Evolutionary conservation across 306 rosid genomes (phyloP).

Genomic region (Medicago lupulina): DNA sequence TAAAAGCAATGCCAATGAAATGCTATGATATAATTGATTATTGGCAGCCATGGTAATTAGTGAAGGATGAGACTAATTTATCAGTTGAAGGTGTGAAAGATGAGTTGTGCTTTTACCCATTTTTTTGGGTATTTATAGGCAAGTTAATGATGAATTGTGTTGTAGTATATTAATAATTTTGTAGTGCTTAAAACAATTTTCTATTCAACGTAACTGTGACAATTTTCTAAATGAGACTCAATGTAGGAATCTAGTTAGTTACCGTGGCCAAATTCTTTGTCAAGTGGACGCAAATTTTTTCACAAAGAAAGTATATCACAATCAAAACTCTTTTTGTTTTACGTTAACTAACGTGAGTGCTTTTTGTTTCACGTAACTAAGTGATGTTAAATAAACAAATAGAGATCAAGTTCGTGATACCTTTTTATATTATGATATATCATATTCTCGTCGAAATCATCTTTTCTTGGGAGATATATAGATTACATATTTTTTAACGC

Average conservation of each 20-base stretch:
- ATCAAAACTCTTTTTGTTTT: not conserved
- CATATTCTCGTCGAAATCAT: too few relatives aligned
- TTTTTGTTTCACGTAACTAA: too few relatives aligned
- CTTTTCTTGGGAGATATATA: too few relatives aligned
- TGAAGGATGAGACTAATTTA: not conserved
- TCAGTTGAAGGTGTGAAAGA: not conserved
- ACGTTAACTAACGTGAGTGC: not conserved
- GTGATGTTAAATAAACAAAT: too few relatives aligned
- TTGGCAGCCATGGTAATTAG: not conserved
- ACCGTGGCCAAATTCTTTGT: not conserved
- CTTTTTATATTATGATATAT: too few relatives aligned
- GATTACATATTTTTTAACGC: too few relatives aligned
- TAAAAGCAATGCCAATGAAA: slow-evolving; percentile 35
- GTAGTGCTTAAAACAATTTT: not conserved
- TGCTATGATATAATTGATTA: not conserved
- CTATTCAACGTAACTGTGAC: not conserved
- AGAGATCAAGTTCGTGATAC: too few relatives aligned
- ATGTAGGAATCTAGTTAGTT: not conserved
- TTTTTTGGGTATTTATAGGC: not conserved
- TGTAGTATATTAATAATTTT: too few relatives aligned
- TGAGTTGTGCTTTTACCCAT: not conserved
- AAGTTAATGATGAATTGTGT: not conserved
- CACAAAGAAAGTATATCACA: not conserved
- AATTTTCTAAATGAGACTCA: not conserved
- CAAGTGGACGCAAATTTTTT: not conserved